These are phyloP conservation scores for Pelargonium myrrhifolium DNA, from an alignment of 441 rosid genomes.

Conservation along the genomic window DNA sequence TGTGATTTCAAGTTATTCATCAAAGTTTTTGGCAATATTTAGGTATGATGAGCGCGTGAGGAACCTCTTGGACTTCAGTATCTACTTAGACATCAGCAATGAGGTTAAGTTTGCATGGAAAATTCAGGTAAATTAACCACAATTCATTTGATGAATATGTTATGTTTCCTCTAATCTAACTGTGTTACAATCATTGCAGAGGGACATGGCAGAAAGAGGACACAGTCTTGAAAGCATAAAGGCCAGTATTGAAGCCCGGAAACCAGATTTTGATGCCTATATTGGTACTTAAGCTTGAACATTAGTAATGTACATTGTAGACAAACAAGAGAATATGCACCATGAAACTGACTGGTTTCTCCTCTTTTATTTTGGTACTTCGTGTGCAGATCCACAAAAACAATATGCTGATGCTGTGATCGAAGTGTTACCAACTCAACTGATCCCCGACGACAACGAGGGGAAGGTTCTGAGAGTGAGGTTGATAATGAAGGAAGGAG, in stretches of 20 bases:
- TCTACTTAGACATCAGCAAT: slow-evolving; percentile 92
- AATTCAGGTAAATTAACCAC: slow-evolving; percentile 49
- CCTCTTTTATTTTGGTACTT: not conserved
- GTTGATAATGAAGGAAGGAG: slow-evolving; percentile 94
- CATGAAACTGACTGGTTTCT: not conserved
- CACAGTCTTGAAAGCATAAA: slow-evolving; percentile 96
- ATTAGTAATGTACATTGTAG: not conserved
- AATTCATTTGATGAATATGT: not conserved
- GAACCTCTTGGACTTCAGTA: slow-evolving; percentile 80
- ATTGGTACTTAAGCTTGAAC: slow-evolving; percentile 41
- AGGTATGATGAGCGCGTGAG: slow-evolving; percentile 90
- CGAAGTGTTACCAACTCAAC: slow-evolving; percentile 80
- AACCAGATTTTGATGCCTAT: slow-evolving; percentile 92
- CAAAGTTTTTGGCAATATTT: slow-evolving; percentile 1
- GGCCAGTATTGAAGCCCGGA: slow-evolving; percentile 90
- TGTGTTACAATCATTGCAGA: slow-evolving; percentile 37
- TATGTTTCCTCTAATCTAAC: not conserved
- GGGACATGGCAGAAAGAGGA: slow-evolving; percentile 98
- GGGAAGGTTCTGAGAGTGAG: slow-evolving; percentile 87
- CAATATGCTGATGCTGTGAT: slow-evolving; percentile 92
- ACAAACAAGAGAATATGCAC: not conserved
- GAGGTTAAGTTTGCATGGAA: slow-evolving; percentile 98
- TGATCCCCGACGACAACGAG: slow-evolving; percentile 82
- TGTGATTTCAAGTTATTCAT: not conserved
- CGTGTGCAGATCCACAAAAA: slow-evolving; percentile 88